Conservation (phyloP, 1,284 basidiomycete species). For the Blastosporella zonata region DNA sequence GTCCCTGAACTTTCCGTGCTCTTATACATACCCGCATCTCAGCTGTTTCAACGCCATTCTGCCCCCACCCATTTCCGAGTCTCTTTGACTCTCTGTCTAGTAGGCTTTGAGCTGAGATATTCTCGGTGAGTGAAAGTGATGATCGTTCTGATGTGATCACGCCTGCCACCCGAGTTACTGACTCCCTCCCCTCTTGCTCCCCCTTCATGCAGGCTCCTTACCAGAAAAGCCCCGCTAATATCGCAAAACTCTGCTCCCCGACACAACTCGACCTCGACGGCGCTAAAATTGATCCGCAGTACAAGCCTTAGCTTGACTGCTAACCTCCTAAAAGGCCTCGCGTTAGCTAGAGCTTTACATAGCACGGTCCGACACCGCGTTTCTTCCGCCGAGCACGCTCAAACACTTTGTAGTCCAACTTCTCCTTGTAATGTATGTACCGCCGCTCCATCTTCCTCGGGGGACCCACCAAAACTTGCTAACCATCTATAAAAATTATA, state of each 20-base stretch:
- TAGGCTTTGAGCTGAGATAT: not conserved
- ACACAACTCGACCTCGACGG: not conserved
- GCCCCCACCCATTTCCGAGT: not conserved
- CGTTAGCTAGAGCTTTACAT: not conserved
- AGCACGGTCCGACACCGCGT: not conserved
- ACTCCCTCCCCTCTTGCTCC: not conserved
- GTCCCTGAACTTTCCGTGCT: not conserved
- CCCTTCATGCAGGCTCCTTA: not conserved
- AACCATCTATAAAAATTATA: not conserved
- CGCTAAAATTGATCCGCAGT: not conserved
- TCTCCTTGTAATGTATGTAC: no score
- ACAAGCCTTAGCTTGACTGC: not conserved
- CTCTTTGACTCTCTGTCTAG: not conserved
- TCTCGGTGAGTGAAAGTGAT: conserved; percentile 9
- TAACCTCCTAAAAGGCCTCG: not conserved
- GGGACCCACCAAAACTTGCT: not conserved
- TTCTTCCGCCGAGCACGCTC: not conserved
- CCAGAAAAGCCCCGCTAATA: not conserved
- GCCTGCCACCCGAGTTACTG: conserved; percentile 3
- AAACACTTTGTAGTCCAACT: not conserved
- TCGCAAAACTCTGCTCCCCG: not conserved
- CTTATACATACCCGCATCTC: not conserved
- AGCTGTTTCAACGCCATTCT: not conserved
- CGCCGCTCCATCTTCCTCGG: not conserved
- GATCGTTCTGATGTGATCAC: conserved; percentile 11